Conservation (phyloP, 352 stramenopile genomes). For the Phytopythium kandeliae region DNA sequence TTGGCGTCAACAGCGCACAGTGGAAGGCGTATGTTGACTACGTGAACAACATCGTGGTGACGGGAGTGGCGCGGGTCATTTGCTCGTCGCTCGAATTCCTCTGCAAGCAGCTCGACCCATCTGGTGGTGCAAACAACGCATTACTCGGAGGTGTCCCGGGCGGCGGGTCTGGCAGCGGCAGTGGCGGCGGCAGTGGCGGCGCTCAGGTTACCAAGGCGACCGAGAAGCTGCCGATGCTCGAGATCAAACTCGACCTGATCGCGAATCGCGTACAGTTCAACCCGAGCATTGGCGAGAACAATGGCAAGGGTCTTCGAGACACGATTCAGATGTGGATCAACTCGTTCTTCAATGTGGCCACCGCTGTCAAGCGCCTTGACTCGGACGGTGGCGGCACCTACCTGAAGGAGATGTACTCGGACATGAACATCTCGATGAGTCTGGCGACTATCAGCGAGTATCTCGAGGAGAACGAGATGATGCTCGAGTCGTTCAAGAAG, state of each 20-base stretch:
- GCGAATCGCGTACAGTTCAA: conserved; percentile 85
- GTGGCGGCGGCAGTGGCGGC: conserved; percentile 24
- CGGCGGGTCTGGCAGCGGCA: conserved; percentile 22
- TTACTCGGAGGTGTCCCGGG: not conserved
- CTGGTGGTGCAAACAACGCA: conserved; percentile 29
- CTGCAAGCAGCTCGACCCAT: conserved; percentile 92
- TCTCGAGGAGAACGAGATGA: conserved; percentile 90
- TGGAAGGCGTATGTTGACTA: conserved; percentile 98
- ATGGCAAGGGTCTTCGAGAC: conserved; percentile 92
- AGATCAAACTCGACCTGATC: conserved; percentile 96
- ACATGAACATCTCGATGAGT: conserved; percentile 93
- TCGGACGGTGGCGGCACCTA: conserved; percentile 93
- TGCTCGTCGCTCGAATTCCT: conserved; percentile 89
- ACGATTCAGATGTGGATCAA: conserved; percentile 96
- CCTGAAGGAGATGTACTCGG: conserved; percentile 95
- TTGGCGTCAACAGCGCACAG: conserved; percentile 92
- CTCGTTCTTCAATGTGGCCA: conserved; percentile 95
- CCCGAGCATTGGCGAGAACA: conserved; percentile 82
- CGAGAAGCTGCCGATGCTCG: conserved; percentile 90
- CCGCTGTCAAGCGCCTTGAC: conserved; percentile 95
- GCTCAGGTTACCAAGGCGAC: conserved; percentile 34
- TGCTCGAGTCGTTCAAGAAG: conserved; percentile 90
- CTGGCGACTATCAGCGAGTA: conserved; percentile 93
- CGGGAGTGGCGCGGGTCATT: conserved; percentile 88
- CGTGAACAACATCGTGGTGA: conserved; percentile 96